Evolutionary conservation across 129 eudicot genomes (phyloP), one percentile per base, ranked within the genome.

Genomic region (Ambrosia artemisiifolia): DNA sequence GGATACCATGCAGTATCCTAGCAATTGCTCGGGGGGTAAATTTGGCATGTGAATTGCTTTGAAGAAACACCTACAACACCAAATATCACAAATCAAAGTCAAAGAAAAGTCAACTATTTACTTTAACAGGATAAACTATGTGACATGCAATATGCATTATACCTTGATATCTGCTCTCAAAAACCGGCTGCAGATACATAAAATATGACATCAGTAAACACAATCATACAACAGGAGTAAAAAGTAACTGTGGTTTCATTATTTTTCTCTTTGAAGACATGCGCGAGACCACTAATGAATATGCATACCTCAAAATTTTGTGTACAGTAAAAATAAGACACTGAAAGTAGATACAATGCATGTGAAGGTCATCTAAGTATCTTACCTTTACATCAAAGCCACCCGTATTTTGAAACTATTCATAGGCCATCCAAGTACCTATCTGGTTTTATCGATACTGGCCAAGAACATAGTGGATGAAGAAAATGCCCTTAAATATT

Each of bases 121-220:
- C 63, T 76, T 33, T 44, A 50, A 18, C 67, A 63, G 43, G 53
- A 65, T 56, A 65, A 40, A 75, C 28, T 6, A 36, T 57, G 72
- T 55, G 63, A 67, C 16, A 7, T 13, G 28, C 35, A 28, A 48
- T 60, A 72, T 32, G 49, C 42, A 66, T 68, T 79, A 24, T 24
- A 94, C 98, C 97, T 94, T 94, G 56, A 90, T 88, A 85, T 94
- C 99, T 71, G 99, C 95, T 69, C 88, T 86, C 83, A 94, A 70
- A 80, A 94, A 94, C 38, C 76, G 92, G 83, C 99, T 94, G 97
- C 88, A 84, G 69, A 73, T 40, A 57, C 7, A 75, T 24, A 70
- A 70, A 67, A 3, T 63, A 17, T 28, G 38, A 78, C 6, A 28
- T 78, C 48, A 63, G 65, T 50, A 78, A 9, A 40, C 24, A 69